phyloP scores from a whole-genome alignment of 768 basidiomycete species.

The Hericium erinaceus region DNA sequence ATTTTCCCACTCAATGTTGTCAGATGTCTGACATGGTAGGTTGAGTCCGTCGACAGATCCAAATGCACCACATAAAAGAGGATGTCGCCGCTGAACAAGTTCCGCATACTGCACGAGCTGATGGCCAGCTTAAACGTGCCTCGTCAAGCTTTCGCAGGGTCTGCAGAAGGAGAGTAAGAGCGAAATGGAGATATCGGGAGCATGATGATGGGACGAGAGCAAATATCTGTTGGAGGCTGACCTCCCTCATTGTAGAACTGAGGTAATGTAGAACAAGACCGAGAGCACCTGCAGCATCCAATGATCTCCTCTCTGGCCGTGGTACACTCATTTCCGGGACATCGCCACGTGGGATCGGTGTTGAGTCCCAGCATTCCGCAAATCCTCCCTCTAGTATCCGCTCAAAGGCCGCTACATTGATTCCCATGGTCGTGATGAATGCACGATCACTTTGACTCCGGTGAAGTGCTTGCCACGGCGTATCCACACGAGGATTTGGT shows the following conservation, averaged over 20 bases:
- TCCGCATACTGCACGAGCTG: neutral
- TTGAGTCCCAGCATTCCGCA: slow-evolving; percentile 11
- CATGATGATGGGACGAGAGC: slow-evolving; percentile 29
- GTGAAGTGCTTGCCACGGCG: slow-evolving; percentile 9
- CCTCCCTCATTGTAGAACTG: slow-evolving; percentile 30
- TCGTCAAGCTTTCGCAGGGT: slow-evolving; percentile 10
- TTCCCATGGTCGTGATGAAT: slow-evolving; percentile 17
- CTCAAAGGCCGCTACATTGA: slow-evolving; percentile 26
- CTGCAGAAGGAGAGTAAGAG: slow-evolving; percentile 21
- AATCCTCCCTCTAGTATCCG: slow-evolving; percentile 27
- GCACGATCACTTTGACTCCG: slow-evolving; percentile 6
- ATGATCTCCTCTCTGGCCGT: slow-evolving; percentile 19
- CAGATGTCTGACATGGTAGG: neutral
- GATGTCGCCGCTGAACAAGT: neutral
- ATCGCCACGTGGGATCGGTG: slow-evolving; percentile 26
- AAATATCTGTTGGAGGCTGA: slow-evolving; percentile 33
- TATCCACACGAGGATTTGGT: slow-evolving; percentile 1
- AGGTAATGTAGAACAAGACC: slow-evolving; percentile 34
- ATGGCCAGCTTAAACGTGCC: neutral
- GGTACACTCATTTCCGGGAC: slow-evolving; percentile 15
- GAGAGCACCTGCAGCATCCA: slow-evolving; percentile 31
- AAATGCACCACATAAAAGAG: neutral
- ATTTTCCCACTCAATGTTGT: neutral
- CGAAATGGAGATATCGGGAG: slow-evolving; percentile 27
- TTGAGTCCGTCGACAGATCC: slow-evolving; percentile 1